Base-by-base conservation (phyloP, 345 rosid genomes). In the Bruguiera gymnorhiza region DNA sequence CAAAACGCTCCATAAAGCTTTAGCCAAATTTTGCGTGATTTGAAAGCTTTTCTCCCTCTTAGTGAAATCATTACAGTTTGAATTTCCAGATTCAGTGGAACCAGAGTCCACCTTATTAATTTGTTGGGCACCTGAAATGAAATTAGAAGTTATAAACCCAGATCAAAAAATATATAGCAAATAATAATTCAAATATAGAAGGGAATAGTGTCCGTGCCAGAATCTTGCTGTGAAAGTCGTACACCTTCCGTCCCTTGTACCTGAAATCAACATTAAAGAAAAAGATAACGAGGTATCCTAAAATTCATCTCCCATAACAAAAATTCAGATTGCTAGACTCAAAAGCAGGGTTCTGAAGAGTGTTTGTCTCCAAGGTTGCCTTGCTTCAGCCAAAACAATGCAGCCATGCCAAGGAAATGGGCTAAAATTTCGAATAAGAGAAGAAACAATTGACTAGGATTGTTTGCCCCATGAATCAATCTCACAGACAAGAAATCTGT, bases 1-100 rank as follows among this genome's bases (percentile, higher is more conserved):
- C 84, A 94, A 76, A 59, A 94, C 88, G 57, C 72, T 89, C 97
- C 91, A 89, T 70, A 87, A 7, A 70, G 88, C 86, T 86, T 83
- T 87, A 31, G 96, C 87, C 82, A 94, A 85, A 75, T 83, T 84
- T 57, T 81, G 85, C 84, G 77, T 85, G 54, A 86, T 83, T 67
- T 63, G 78, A 76, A 84, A 61, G 67, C 79, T 75, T 74, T 90
- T 84, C 57, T 91, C 84, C 46, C 58, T 79, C 29, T 62, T 80
- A 62, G 67, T 52, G 53, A 63, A 50, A 68, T 74, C 67, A 77
- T 56, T 69, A 73, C 50, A 70, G 24, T 78, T 75, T 27, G 69
- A 67, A 51, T 65, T 75, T 23, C 62, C 58, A 66, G 72, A 27
- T 60, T 60, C 57, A 65, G 2, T 31, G 13, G 73, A 69, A 55